Percentiles rank a stretch among this genome's conserved stretches.
Evolutionary conservation across 768 basidiomycete genomes (phyloP).

Genomic region (Boletus subcaerulescens): DNA sequence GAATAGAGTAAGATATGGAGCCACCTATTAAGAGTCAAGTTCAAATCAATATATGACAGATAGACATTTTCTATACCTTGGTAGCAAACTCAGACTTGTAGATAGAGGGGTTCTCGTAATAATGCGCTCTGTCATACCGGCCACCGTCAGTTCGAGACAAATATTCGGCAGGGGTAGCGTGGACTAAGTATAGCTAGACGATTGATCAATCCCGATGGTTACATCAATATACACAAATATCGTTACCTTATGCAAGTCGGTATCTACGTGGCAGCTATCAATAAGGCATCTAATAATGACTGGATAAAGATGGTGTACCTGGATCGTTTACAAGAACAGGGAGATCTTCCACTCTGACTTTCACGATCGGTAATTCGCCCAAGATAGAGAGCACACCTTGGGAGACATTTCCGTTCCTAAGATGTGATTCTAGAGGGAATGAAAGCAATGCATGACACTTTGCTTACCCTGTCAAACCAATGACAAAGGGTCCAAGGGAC

Average conservation of each 20-base stretch:
- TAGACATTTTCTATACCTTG: conserved; percentile 42
- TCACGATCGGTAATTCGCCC: conserved; percentile 62
- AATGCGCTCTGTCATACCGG: conserved; percentile 60
- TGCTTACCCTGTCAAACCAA: conserved; percentile 78
- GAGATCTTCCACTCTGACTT: conserved; percentile 55
- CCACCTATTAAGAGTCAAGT: conserved; percentile 49
- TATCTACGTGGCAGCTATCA: conserved; percentile 35
- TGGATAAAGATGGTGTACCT: conserved; percentile 34
- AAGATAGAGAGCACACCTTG: conserved; percentile 74
- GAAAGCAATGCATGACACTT: neutral
- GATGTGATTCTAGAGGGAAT: neutral
- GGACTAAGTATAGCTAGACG: conserved; percentile 70
- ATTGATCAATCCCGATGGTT: neutral
- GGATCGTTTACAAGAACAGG: conserved; percentile 50
- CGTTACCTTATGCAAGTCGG: conserved; percentile 55
- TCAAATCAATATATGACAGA: neutral
- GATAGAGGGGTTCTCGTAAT: conserved; percentile 66
- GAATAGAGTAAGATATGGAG: conserved; percentile 81
- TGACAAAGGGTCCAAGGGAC: conserved; percentile 71
- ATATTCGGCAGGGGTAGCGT: conserved; percentile 68
- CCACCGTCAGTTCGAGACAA: conserved; percentile 55
- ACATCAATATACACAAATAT: neutral
- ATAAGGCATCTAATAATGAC: neutral
- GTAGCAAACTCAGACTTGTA: conserved; percentile 69
- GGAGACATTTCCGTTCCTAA: conserved; percentile 78